Percentiles rank a stretch among this genome's conserved stretches.
Conservation (phyloP, 2,329 filamentous ascomycete species). For the Calonectria henricotiae region DNA sequence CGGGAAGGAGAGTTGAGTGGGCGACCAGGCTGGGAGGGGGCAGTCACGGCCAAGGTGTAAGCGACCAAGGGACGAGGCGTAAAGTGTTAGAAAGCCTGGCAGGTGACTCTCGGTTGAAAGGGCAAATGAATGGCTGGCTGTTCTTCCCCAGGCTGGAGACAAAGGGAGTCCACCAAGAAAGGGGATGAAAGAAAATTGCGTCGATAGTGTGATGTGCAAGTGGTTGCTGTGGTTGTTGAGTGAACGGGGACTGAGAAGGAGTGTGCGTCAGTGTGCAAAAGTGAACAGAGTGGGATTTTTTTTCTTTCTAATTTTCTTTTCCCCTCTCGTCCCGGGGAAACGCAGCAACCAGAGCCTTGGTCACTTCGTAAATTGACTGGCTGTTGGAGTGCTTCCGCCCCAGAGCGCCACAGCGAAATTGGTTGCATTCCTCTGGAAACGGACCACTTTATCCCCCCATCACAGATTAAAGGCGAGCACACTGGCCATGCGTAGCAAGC, state of each 20-base stretch:
- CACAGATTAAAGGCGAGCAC: conserved; percentile 34
- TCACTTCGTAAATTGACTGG: conserved; percentile 37
- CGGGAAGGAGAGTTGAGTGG: conserved; percentile 39
- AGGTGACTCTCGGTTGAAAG: conserved; percentile 7
- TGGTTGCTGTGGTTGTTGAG: conserved; percentile 38
- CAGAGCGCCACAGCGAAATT: conserved; percentile 45
- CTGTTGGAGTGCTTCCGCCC: conserved; percentile 38
- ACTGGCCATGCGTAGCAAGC: conserved; percentile 21
- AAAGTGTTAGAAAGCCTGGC: conserved; percentile 41
- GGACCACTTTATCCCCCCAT: conserved; percentile 26
- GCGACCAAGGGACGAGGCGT: conserved; percentile 36
- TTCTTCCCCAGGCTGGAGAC: conserved; percentile 13
- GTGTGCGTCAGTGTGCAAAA: conserved; percentile 30
- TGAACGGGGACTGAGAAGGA: conserved; percentile 21
- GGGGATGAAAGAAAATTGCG: conserved; percentile 18
- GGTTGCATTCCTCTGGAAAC: conserved; percentile 53
- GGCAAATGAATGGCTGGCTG: conserved; percentile 14
- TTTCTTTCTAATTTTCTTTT: conserved; percentile 15
- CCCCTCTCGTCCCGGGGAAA: conserved; percentile 10
- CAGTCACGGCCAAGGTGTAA: conserved; percentile 30
- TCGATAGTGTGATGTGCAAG: conserved; percentile 13
- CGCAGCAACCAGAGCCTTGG: conserved; percentile 22
- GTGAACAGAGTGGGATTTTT: conserved; percentile 35
- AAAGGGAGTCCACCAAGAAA: conserved; percentile 18
- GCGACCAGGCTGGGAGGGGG: conserved; percentile 26